phyloP scores from a whole-genome alignment of 257 asterid genomes.

The Henckelia pumila region DNA sequence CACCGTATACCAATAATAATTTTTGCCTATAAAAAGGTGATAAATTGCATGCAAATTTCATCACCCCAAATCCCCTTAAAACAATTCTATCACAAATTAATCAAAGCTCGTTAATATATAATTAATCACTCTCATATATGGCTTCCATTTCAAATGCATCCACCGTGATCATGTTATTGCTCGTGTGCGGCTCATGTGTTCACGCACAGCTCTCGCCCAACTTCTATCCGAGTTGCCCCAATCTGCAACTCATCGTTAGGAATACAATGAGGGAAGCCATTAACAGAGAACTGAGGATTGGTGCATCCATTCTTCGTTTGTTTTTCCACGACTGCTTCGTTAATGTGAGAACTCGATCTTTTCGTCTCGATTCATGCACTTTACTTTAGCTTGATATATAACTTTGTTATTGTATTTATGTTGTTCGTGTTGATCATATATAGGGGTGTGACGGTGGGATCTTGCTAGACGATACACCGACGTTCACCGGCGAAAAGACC shows the following conservation, averaged over 20 bases:
- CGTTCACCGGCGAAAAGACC: conserved; percentile 43
- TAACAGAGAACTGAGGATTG: conserved; percentile 38
- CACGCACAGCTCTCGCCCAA: conserved; percentile 50
- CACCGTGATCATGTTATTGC: not conserved
- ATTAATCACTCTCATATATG: conserved; percentile 25
- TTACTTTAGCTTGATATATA: no score
- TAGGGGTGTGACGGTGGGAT: conserved; percentile 53
- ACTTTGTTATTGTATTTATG: not conserved
- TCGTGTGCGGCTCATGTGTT: conserved; percentile 22
- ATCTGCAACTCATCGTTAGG: conserved; percentile 37
- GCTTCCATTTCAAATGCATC: conserved; percentile 24
- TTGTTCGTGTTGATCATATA: not conserved
- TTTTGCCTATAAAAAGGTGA: conserved; percentile 20
- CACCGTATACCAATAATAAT: not conserved
- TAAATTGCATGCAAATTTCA: conserved; percentile 20
- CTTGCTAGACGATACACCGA: conserved; percentile 41
- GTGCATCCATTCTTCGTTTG: conserved; percentile 58
- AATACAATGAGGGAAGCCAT: conserved; percentile 44
- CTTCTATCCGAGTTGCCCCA: conserved; percentile 49
- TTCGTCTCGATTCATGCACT: not conserved
- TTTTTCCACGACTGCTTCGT: conserved; percentile 69
- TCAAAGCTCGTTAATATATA: not conserved
- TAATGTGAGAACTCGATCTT: conserved; percentile 31
- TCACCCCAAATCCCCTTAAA: not conserved
- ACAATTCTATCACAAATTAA: not conserved